phyloP scores from a whole-genome alignment of 2,329 filamentous ascomycete species.

The Fusarium kyushuense region DNA sequence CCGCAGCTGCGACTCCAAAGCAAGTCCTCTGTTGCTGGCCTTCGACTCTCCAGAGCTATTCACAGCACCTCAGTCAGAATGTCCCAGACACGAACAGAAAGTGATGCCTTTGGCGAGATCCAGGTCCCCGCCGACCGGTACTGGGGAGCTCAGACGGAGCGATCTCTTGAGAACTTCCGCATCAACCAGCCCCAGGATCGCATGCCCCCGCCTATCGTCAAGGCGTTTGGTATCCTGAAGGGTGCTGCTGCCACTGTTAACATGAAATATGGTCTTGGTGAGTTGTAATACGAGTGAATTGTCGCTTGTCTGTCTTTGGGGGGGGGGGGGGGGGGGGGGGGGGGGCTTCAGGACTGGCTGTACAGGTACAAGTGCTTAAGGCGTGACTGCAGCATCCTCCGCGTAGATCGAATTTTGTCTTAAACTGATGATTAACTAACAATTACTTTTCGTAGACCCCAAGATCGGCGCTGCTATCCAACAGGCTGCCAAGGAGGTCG shows the following conservation, averaged over 20 bases:
- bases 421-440: slow-evolving; percentile 10
- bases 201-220: slow-evolving; percentile 93
- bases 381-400: background rate
- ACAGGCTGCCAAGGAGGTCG: slow-evolving; percentile 93
- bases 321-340: too few relatives aligned
- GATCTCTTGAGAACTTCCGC: slow-evolving; percentile 96
- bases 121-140: slow-evolving; percentile 93
- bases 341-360: background rate
- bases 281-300: slow-evolving; percentile 41
- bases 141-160: slow-evolving; percentile 98
- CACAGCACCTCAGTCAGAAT: slow-evolving; percentile 63
- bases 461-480: slow-evolving; percentile 93
- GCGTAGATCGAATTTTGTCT: background rate
- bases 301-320: background rate
- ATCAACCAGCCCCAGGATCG: slow-evolving; percentile 99
- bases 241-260: slow-evolving; percentile 96
- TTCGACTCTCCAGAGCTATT: slow-evolving; percentile 49
- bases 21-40: slow-evolving; percentile 28
- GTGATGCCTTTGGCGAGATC: slow-evolving; percentile 97
- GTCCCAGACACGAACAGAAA: slow-evolving; percentile 81
- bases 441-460: slow-evolving; percentile 69
- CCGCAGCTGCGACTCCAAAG: slow-evolving; percentile 44
- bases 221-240: slow-evolving; percentile 97
- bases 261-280: slow-evolving; percentile 90
- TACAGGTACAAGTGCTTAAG: background rate